Percentiles rank a stretch among this genome's conserved stretches.
Evolutionary conservation across 1,284 basidiomycete species (phyloP).

Genomic region (Leccinum variabile): DNA sequence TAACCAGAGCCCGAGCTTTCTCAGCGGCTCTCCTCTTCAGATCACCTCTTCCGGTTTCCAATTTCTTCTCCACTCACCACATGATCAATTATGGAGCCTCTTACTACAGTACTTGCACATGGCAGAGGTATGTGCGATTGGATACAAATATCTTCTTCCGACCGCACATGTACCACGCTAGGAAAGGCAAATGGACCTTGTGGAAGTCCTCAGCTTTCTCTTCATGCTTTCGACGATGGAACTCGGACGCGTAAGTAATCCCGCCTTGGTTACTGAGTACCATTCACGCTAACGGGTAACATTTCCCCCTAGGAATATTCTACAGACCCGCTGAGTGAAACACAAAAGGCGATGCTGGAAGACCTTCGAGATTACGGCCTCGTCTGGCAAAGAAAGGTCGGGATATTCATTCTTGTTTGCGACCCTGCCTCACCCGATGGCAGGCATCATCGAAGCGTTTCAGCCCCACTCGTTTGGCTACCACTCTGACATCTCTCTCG

Average conservation of each 20-base stretch:
- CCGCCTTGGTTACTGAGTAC: slow-evolving; percentile 6
- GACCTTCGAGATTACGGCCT: slow-evolving; percentile 96
- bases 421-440: slow-evolving; percentile 11
- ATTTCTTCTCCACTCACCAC: slow-evolving; percentile 94
- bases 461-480: slow-evolving; percentile 94
- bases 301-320: slow-evolving; percentile 75
- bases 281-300: slow-evolving; percentile 4
- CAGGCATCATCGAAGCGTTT: slow-evolving; percentile 77
- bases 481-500: slow-evolving; percentile 85
- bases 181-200: slow-evolving; percentile 87
- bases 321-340: slow-evolving; percentile 75
- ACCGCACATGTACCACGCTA: slow-evolving; percentile 31
- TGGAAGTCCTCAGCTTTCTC: slow-evolving; percentile 91
- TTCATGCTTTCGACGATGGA: slow-evolving; percentile 97
- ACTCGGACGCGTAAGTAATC: slow-evolving; percentile 68
- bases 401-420: slow-evolving; percentile 10
- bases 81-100: slow-evolving; percentile 97
- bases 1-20: slow-evolving; percentile 18
- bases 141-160: slow-evolving; percentile 6
- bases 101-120: slow-evolving; percentile 87
- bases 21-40: slow-evolving; percentile 57
- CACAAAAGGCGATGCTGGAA: slow-evolving; percentile 84
- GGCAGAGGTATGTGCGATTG: slow-evolving; percentile 59
- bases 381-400: slow-evolving; percentile 77
- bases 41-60: slow-evolving; percentile 98